Conservation (phyloP, 2,329 filamentous ascomycete genomes). For the Trichoderma atroviride region DNA sequence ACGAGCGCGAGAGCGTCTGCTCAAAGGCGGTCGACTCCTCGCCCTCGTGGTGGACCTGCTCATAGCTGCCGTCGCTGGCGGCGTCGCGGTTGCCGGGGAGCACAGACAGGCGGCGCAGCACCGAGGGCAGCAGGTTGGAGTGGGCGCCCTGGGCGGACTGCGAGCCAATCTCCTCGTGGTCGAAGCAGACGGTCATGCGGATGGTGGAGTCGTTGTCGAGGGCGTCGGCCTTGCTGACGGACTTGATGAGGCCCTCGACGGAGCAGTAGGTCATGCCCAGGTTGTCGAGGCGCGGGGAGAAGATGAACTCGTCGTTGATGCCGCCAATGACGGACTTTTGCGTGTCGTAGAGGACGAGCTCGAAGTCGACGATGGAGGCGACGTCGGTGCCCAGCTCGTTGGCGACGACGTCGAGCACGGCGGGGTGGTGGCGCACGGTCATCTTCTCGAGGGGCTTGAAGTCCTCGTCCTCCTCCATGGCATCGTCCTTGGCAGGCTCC, state of each 20-base stretch:
- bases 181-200: conserved; percentile 90
- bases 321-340: conserved; percentile 89
- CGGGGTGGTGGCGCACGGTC: conserved; percentile 83
- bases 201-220: conserved; percentile 79
- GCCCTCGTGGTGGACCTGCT: conserved; percentile 59
- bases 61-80: conserved; percentile 65
- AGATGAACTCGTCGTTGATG: conserved; percentile 91
- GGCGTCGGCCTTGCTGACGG: conserved; percentile 63
- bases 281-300: conserved; percentile 94
- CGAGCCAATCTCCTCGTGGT: conserved; percentile 97
- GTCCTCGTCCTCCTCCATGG: conserved; percentile 46
- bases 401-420: conserved; percentile 82
- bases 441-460: conserved; percentile 79
- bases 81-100: conserved; percentile 68
- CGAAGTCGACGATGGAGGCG: conserved; percentile 83
- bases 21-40: conserved; percentile 83
- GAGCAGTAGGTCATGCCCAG: conserved; percentile 95
- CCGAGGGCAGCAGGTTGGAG: conserved; percentile 85
- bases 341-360: conserved; percentile 95
- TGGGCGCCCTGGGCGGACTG: conserved; percentile 90
- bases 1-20: conserved; percentile 86
- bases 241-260: conserved; percentile 81
- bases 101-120: conserved; percentile 83
- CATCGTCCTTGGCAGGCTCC: conserved; percentile 43
- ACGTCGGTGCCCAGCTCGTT: conserved; percentile 71